These are phyloP conservation scores for Insectozyma bohioensis DNA, from an alignment of 1,139 yeast genomes.

Conservation along the genomic window DNA sequence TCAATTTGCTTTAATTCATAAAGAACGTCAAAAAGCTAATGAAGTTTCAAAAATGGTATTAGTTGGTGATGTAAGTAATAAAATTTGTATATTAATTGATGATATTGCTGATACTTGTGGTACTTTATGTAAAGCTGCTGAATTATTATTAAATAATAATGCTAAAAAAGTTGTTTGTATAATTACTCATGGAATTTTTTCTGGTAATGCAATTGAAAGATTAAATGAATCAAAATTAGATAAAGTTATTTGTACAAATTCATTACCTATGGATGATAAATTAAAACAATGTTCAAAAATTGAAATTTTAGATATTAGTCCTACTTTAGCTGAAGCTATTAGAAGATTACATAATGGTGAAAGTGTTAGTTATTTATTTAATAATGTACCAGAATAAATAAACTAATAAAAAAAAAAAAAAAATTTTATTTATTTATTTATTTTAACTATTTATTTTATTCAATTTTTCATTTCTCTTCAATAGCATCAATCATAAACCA, in stretches of 20 bases:
- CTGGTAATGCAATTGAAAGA: conserved; percentile 83
- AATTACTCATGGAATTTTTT: conserved; percentile 92
- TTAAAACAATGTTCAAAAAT: conserved; percentile 68
- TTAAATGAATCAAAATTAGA: conserved; percentile 77
- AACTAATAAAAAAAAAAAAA: neutral
- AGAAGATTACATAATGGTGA: conserved; percentile 97
- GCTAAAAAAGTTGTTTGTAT: conserved; percentile 89
- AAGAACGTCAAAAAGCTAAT: conserved; percentile 93
- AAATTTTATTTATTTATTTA: neutral
- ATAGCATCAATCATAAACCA: conserved; percentile 54
- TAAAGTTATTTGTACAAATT: conserved; percentile 87
- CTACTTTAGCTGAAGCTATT: conserved; percentile 93
- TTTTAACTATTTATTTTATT: neutral
- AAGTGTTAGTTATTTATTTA: conserved; percentile 86
- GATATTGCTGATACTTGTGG: conserved; percentile 99
- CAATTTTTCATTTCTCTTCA: conserved; percentile 20
- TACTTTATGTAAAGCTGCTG: conserved; percentile 94
- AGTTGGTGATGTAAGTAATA: conserved; percentile 91
- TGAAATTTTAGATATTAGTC: conserved; percentile 80
- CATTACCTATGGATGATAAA: conserved; percentile 88
- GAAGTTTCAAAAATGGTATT: conserved; percentile 94
- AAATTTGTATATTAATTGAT: conserved; percentile 87
- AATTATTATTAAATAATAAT: conserved; percentile 74
- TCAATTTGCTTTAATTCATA: conserved; percentile 94
- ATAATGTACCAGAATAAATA: conserved; percentile 47